Percentiles rank a stretch among this genome's conserved stretches.
phyloP scores from a whole-genome alignment of 345 rosid species.

The Sisymbrium altissimum region DNA sequence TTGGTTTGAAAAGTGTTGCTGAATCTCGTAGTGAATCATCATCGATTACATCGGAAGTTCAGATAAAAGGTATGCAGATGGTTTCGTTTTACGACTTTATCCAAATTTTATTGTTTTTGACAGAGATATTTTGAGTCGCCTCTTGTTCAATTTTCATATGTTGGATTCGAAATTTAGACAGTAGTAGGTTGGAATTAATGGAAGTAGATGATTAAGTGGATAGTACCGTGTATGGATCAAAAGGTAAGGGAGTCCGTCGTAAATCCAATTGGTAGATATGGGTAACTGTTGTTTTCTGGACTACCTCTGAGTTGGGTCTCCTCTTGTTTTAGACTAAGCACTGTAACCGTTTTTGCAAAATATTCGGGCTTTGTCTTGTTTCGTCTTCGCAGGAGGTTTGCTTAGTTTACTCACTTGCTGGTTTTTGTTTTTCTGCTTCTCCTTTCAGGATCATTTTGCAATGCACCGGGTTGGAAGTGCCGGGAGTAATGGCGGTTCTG shows the following conservation, averaged over 20 bases:
- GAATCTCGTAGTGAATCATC: slow-evolving; percentile 13
- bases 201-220: background rate
- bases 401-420: background rate
- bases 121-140: background rate
- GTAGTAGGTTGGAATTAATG: slow-evolving; percentile 10
- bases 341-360: background rate
- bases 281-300: background rate
- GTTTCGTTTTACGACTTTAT: slow-evolving; percentile 4
- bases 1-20: background rate
- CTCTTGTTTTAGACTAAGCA: background rate
- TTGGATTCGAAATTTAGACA: background rate
- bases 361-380: background rate
- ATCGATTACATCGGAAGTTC: slow-evolving; percentile 30
- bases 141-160: background rate
- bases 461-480: slow-evolving; percentile 99
- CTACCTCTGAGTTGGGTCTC: background rate
- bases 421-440: background rate
- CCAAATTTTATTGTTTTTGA: background rate
- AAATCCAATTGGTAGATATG: background rate
- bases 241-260: too few relatives aligned
- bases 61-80: slow-evolving; percentile 21
- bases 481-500: slow-evolving; percentile 79
- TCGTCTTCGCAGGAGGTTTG: background rate
- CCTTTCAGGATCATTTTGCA: slow-evolving; percentile 40
- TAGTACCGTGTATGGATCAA: too few relatives aligned